phyloP scores from a whole-genome alignment of 75 land plant species.

The Gnetum montanum region DNA sequence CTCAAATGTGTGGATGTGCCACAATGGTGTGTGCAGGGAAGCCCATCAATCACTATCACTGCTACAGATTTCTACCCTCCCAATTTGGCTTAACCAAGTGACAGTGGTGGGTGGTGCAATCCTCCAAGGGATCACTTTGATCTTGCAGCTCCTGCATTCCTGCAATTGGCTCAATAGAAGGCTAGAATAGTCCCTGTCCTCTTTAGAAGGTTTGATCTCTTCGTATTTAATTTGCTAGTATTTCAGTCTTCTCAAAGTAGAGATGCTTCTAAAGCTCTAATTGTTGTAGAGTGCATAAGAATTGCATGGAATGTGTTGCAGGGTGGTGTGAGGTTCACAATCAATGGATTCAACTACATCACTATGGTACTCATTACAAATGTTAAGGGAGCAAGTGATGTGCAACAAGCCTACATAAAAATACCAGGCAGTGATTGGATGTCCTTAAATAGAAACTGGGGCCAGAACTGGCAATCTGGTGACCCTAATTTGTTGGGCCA shows the following conservation, averaged over 20 bases:
- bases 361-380: conserved; percentile 26
- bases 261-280: not conserved
- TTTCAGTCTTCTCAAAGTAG: not conserved
- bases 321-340: conserved; percentile 39
- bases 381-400: conserved; percentile 36
- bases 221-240: not conserved
- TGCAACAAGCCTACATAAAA: conserved; percentile 19
- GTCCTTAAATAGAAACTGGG: conserved; percentile 34
- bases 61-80: conserved; percentile 57
- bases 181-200: conserved; percentile 34
- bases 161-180: conserved; percentile 30
- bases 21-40: conserved; percentile 30
- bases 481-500: conserved; percentile 10
- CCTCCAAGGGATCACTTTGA: conserved; percentile 42
- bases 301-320: conserved; percentile 22
- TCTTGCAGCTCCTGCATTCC: conserved; percentile 42
- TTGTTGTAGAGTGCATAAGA: not conserved
- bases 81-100: conserved; percentile 21
- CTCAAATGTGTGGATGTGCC: conserved; percentile 23
- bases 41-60: conserved; percentile 34
- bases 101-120: conserved; percentile 61
- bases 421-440: conserved; percentile 23
- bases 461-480: conserved; percentile 35
- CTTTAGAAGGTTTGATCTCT: conserved; percentile 19
- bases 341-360: conserved; percentile 24